Percentiles rank a stretch among this genome's conserved stretches.
Evolutionary conservation across 192 early-diverging fungal genomes (phyloP).

Genomic region (Coemansia interrupta): DNA sequence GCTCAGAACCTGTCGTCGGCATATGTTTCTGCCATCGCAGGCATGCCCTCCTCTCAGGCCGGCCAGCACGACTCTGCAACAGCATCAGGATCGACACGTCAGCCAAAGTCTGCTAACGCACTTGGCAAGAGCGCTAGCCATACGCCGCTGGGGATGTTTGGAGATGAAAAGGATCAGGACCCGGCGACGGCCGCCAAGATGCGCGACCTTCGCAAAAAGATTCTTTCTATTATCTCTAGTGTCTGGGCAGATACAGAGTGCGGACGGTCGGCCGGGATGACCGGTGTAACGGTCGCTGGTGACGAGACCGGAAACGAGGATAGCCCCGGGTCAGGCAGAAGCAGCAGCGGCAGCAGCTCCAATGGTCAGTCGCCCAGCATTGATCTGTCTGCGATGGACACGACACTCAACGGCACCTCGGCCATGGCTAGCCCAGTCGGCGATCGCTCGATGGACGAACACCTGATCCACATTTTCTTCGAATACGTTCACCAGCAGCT

Average conservation of each 20-base stretch:
- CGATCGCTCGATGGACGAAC: conserved; percentile 46
- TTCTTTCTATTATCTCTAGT: conserved; percentile 44
- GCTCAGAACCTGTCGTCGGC: conserved; percentile 48
- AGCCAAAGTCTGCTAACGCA: conserved; percentile 21
- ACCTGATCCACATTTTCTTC: conserved; percentile 39
- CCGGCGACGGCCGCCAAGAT: conserved; percentile 18
- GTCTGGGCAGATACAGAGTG: conserved; percentile 52
- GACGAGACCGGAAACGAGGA: conserved; percentile 13
- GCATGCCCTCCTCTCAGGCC: conserved; percentile 6
- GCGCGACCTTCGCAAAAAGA: conserved; percentile 33
- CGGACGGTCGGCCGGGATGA: conserved; percentile 48
- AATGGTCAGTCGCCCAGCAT: not conserved
- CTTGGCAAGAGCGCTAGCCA: conserved; percentile 46
- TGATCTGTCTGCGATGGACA: not conserved
- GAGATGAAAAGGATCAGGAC: conserved; percentile 1
- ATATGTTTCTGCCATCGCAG: conserved; percentile 40
- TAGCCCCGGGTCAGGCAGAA: not conserved
- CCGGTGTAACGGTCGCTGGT: conserved; percentile 35
- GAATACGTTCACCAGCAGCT: conserved; percentile 47
- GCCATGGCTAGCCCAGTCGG: conserved; percentile 26
- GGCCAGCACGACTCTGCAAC: not conserved
- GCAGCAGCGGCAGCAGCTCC: not conserved
- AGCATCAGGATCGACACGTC: not conserved
- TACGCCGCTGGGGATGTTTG: conserved; percentile 10
- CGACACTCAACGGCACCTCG: not conserved